phyloP scores from a whole-genome alignment of 2,329 filamentous ascomycete genomes.

The Claviceps monticola region DNA sequence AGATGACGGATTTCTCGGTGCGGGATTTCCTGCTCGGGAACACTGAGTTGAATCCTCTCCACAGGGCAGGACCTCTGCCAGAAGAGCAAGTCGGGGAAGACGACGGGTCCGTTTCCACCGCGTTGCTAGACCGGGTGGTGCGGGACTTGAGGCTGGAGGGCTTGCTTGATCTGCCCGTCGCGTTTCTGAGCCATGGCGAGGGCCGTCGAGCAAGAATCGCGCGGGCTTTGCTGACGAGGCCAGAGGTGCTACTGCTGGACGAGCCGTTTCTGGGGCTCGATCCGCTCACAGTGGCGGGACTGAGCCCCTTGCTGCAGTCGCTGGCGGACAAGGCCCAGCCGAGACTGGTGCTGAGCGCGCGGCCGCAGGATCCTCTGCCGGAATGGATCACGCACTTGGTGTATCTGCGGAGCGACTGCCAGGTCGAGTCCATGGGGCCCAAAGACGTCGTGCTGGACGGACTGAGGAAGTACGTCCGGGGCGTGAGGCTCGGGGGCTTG shows the following conservation, averaged over 20 bases:
- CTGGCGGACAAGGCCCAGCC: slow-evolving; percentile 55
- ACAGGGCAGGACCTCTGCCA: slow-evolving; percentile 11
- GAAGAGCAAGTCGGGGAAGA: slow-evolving; percentile 21
- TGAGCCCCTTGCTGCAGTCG: slow-evolving; percentile 57
- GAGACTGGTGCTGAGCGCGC: slow-evolving; percentile 60
- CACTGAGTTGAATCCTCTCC: slow-evolving; percentile 64
- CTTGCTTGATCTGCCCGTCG: slow-evolving; percentile 68
- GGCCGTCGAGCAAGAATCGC: slow-evolving; percentile 78
- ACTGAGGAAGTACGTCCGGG: slow-evolving; percentile 33
- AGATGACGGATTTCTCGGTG: slow-evolving; percentile 78
- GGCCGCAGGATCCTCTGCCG: slow-evolving; percentile 77
- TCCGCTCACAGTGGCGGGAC: slow-evolving; percentile 58
- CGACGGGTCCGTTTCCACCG: slow-evolving; percentile 33
- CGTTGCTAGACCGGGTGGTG: slow-evolving; percentile 48
- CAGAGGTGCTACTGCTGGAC: slow-evolving; percentile 74
- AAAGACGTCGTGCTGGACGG: slow-evolving; percentile 47
- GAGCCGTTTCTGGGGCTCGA: slow-evolving; percentile 96
- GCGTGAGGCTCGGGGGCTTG: slow-evolving; percentile 29
- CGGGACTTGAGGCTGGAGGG: slow-evolving; percentile 52
- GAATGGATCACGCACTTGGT: slow-evolving; percentile 82
- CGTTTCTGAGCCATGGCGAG: slow-evolving; percentile 89
- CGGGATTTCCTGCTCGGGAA: slow-evolving; percentile 69
- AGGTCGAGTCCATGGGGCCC: slow-evolving; percentile 50
- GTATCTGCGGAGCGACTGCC: slow-evolving; percentile 53
- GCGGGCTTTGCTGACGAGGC: slow-evolving; percentile 63